Conservation (phyloP, 176 grass and related monocot species). For the Urochloa ruziziensis region DNA sequence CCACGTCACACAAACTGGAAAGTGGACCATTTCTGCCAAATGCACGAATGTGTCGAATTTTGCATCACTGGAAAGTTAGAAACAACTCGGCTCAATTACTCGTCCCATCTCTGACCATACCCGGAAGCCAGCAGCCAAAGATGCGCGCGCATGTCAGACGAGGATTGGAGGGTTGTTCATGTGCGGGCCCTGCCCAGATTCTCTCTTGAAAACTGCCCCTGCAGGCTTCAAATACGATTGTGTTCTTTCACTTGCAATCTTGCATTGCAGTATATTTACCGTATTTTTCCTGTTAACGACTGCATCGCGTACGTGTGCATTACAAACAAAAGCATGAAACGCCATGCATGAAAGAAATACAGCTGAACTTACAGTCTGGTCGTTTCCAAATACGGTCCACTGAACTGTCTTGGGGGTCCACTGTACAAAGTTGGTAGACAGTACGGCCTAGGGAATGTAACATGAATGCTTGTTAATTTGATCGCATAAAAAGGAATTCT, state of each 20-base stretch:
- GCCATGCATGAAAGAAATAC: neutral
- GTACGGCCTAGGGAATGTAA: neutral
- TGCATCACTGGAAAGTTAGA: neutral
- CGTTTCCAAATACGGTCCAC: neutral
- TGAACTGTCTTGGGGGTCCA: neutral
- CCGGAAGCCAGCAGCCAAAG: neutral
- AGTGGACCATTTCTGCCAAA: neutral
- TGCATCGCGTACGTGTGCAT: neutral
- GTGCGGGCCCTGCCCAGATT: constrained; percentile 11
- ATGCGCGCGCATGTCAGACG: neutral
- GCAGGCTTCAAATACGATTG: neutral
- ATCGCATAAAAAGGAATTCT: neutral
- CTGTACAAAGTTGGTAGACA: neutral
- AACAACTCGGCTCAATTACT: neutral
- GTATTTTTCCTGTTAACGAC: neutral
- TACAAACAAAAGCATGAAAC: neutral
- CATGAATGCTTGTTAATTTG: neutral
- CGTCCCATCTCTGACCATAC: neutral
- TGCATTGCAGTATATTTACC: neutral
- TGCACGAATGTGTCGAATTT: neutral
- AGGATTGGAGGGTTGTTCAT: neutral
- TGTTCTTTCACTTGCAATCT: no score
- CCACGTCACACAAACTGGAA: neutral
- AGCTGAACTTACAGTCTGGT: neutral
- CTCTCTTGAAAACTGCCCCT: neutral